phyloP scores from a whole-genome alignment of 2,329 filamentous ascomycete species.

The Colletotrichum sp. region DNA sequence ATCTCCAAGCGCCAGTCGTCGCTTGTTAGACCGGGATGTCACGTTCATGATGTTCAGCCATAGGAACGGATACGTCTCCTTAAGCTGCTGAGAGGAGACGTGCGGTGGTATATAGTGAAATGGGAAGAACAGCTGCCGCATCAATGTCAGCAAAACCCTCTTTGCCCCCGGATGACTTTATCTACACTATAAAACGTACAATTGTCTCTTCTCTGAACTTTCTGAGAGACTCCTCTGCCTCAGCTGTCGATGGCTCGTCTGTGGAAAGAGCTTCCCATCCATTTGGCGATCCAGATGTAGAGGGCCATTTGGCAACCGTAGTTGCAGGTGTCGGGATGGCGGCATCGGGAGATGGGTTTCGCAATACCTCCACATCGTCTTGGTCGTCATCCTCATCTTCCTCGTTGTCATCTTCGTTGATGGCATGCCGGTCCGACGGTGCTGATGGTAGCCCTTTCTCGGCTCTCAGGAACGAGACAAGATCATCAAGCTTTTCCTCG shows the following conservation, averaged over 20 bases:
- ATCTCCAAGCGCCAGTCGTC: neutral
- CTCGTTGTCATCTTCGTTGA: rapidly evolving
- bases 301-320: neutral
- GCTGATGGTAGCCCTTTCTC: neutral
- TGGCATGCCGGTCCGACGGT: rapidly evolving
- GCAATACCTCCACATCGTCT: neutral
- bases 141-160: rapidly evolving
- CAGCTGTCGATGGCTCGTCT: rapidly evolving
- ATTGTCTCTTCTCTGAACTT: neutral
- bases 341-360: neutral
- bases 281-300: rapidly evolving
- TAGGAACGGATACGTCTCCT: neutral
- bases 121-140: neutral
- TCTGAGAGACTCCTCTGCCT: neutral
- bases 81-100: neutral
- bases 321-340: neutral
- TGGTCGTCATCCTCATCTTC: neutral
- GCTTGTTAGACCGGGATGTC: neutral
- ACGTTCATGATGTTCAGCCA: neutral
- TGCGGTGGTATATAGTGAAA: neutral
- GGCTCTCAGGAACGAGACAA: neutral
- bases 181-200: rapidly evolving
- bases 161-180: rapidly evolving
- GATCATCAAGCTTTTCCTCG: neutral
- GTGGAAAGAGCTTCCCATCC: neutral